Conservation (phyloP, 1,284 basidiomycete species). For the Fomitopsis schrenkii region DNA sequence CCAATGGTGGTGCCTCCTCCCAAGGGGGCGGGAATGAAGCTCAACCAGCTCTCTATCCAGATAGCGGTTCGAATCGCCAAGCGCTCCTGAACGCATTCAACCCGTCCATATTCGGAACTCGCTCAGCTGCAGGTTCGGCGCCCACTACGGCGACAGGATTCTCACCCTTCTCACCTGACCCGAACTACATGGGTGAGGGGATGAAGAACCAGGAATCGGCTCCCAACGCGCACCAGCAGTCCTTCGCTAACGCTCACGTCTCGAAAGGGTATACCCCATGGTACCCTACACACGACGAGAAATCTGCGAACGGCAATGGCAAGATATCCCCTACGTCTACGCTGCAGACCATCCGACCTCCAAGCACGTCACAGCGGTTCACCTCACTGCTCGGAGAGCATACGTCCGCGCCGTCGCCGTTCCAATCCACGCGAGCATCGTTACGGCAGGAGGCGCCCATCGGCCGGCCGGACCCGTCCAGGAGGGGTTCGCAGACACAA, state of each 20-base stretch:
- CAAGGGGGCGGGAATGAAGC: constrained; percentile 14
- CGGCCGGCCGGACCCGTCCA: constrained; percentile 29
- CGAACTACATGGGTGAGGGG: constrained; percentile 28
- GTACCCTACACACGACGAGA: constrained; percentile 32
- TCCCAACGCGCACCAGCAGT: constrained; percentile 15
- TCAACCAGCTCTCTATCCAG: constrained; percentile 19
- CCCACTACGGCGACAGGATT: constrained; percentile 22
- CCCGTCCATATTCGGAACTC: constrained; percentile 17
- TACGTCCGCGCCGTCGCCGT: constrained; percentile 23
- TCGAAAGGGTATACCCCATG: constrained; percentile 43
- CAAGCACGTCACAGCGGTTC: constrained; percentile 41
- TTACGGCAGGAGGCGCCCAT: constrained; percentile 44
- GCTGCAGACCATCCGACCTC: constrained; percentile 29
- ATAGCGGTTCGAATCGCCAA: constrained; percentile 18
- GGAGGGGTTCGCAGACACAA: constrained; percentile 31
- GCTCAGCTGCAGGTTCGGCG: constrained; percentile 11
- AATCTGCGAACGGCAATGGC: constrained; percentile 24
- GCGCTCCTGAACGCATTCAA: constrained; percentile 21
- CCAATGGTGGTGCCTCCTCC: constrained; percentile 19
- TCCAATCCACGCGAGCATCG: constrained; percentile 33
- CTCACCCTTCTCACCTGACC: constrained; percentile 39
- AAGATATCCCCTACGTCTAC: constrained; percentile 42
- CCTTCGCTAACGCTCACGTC: constrained; percentile 36
- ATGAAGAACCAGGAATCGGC: constrained; percentile 18
- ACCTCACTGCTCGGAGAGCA: constrained; percentile 34